These are phyloP conservation scores for Paxillus ammoniavirescens DNA, from an alignment of 768 basidiomycete genomes.

Conservation along the genomic window DNA sequence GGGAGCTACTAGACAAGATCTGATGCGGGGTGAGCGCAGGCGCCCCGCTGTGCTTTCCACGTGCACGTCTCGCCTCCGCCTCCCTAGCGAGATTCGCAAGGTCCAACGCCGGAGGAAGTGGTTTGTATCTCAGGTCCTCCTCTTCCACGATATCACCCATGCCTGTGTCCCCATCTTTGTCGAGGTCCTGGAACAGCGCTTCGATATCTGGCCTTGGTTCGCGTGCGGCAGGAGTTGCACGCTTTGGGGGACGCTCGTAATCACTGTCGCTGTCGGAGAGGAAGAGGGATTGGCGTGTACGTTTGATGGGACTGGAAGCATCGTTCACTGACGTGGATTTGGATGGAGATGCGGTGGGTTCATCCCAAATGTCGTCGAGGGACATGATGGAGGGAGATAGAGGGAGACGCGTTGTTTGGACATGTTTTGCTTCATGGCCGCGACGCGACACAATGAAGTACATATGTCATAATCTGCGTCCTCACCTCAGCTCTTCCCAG, in stretches of 20 bases:
- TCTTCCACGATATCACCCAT: constrained; percentile 44
- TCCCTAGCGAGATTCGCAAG: constrained; percentile 52
- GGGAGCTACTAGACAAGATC: constrained; percentile 48
- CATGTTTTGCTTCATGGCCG: constrained; percentile 17
- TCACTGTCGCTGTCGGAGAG: constrained; percentile 48
- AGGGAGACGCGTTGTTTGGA: constrained; percentile 26
- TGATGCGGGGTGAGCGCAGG: constrained; percentile 42
- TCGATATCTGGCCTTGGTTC: constrained; percentile 33
- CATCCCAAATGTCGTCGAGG: constrained; percentile 63
- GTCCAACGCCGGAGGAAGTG: constrained; percentile 52
- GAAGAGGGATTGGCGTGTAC: constrained; percentile 49
- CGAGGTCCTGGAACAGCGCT: constrained; percentile 45
- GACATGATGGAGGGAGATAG: constrained; percentile 22
- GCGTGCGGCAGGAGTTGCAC: constrained; percentile 15
- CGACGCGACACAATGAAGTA: constrained; percentile 4
- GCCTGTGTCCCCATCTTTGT: constrained; percentile 48
- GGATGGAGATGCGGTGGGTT: constrained; percentile 36
- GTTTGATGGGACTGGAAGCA: constrained; percentile 22
- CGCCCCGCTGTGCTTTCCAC: constrained; percentile 12
- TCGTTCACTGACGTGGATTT: constrained; percentile 18
- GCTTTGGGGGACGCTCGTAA: constrained; percentile 33
- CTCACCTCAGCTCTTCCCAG: too few relatives aligned
- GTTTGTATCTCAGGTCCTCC: constrained; percentile 41
- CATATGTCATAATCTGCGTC: too few relatives aligned
- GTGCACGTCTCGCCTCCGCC: constrained; percentile 49